Conservation (phyloP, 805 yeast species). For the Starmerella stellata region DNA sequence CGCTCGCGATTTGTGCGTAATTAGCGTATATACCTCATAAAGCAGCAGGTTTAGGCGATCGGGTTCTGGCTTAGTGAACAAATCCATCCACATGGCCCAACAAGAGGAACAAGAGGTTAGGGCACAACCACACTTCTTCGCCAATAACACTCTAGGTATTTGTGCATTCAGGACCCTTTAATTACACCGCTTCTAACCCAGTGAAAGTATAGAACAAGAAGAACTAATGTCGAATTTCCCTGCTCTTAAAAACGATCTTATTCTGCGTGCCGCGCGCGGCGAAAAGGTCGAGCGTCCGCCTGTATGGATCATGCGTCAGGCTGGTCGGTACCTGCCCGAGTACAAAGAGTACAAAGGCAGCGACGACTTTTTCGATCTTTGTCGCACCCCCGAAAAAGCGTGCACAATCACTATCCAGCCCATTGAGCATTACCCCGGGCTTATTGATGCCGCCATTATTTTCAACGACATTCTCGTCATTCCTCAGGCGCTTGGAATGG, state of each 20-base stretch:
- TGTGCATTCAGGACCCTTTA: too few relatives aligned
- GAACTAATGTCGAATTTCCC: constrained; percentile 27
- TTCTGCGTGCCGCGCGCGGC: constrained; percentile 77
- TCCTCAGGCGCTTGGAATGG: constrained; percentile 97
- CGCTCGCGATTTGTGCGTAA: too few relatives aligned
- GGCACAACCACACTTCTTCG: too few relatives aligned
- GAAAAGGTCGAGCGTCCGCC: constrained; percentile 93
- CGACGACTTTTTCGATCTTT: constrained; percentile 85
- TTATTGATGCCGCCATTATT: constrained; percentile 91
- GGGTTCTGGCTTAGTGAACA: too few relatives aligned
- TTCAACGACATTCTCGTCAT: constrained; percentile 89
- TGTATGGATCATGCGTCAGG: constrained; percentile 31
- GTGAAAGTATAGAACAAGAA: too few relatives aligned
- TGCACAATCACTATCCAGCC: constrained; percentile 92
- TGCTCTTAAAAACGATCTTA: constrained; percentile 69
- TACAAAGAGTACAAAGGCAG: constrained; percentile 75
- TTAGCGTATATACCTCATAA: too few relatives aligned
- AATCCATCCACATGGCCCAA: too few relatives aligned
- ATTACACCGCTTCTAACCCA: too few relatives aligned
- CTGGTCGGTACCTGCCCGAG: constrained; percentile 38
- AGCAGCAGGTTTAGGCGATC: too few relatives aligned
- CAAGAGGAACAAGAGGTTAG: too few relatives aligned
- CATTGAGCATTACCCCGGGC: constrained; percentile 68
- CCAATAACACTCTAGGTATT: too few relatives aligned
- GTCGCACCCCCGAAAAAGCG: constrained; percentile 86